A percentile compares a stretch with the other conserved stretches of the same genome.
These are phyloP conservation scores for Globisporangium paddicum DNA, from an alignment of 352 stramenopile genomes.

Conservation along the genomic window DNA sequence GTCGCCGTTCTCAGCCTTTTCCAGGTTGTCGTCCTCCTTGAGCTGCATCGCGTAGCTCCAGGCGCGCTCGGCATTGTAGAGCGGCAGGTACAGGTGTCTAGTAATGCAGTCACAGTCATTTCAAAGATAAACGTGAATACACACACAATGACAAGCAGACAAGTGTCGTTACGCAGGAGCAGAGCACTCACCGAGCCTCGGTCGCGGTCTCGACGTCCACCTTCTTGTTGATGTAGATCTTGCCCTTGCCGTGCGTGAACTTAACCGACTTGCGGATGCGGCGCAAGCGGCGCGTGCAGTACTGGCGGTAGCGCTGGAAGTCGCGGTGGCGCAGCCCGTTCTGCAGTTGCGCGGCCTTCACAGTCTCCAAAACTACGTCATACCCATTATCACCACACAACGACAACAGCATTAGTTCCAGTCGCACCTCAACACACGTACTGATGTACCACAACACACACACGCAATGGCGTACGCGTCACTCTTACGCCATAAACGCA, in stretches of 20 bases:
- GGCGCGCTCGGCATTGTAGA: constrained; percentile 89
- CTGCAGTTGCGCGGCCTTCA: constrained; percentile 87
- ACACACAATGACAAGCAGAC: neutral
- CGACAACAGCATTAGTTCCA: neutral
- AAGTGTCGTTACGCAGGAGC: neutral
- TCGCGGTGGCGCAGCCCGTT: constrained; percentile 89
- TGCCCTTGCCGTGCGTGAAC: constrained; percentile 87
- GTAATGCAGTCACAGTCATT: neutral
- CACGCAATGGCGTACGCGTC: no score
- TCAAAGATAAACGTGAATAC: no score
- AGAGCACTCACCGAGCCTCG: constrained; percentile 40
- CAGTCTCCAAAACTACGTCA: constrained; percentile 70
- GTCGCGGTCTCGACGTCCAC: constrained; percentile 74
- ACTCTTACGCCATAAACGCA: no score
- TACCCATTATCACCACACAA: neutral
- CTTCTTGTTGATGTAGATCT: constrained; percentile 79
- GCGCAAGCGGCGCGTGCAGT: constrained; percentile 82
- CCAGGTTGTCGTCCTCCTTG: constrained; percentile 83
- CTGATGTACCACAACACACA: neutral
- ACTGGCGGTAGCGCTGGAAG: constrained; percentile 90
- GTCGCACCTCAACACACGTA: neutral
- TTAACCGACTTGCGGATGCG: constrained; percentile 86
- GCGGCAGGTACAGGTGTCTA: constrained; percentile 76
- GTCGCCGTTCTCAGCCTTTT: constrained; percentile 81
- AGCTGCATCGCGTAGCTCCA: constrained; percentile 92